phyloP scores from a whole-genome alignment of 129 eudicot species.

The Mikania micrantha region DNA sequence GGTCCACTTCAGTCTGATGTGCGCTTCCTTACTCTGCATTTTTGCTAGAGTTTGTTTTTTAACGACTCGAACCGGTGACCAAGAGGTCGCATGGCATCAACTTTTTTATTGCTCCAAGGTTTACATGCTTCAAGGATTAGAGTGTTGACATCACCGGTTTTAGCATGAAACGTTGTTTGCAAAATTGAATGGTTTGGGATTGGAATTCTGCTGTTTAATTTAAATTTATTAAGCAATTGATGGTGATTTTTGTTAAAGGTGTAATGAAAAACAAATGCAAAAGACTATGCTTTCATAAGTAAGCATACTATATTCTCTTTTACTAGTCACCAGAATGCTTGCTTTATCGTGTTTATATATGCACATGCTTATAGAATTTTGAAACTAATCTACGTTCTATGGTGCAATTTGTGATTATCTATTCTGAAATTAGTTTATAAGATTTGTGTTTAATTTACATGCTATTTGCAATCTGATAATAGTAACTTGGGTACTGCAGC shows the following conservation, averaged over 20 bases:
- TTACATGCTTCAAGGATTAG: too few species aligned
- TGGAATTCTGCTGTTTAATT: background rate
- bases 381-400: background rate
- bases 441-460: background rate
- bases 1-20: too few species aligned
- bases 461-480: background rate
- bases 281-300: background rate
- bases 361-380: background rate
- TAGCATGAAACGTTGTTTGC: background rate
- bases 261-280: slow-evolving; percentile 4
- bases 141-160: too few species aligned
- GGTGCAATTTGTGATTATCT: background rate
- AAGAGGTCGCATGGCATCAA: too few species aligned
- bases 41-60: too few species aligned
- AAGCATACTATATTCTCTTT: background rate
- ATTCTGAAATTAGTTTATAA: background rate
- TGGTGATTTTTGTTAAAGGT: background rate
- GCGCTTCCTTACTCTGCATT: too few species aligned
- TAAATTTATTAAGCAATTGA: background rate
- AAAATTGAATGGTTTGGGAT: background rate
- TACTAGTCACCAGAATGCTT: background rate
- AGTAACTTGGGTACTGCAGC: background rate
- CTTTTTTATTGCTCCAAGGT: too few species aligned
- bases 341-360: background rate
- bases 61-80: too few species aligned